These are phyloP conservation scores for Clonostachys rosea DNA, from an alignment of 2,329 filamentous ascomycete genomes.

Conservation along the genomic window DNA sequence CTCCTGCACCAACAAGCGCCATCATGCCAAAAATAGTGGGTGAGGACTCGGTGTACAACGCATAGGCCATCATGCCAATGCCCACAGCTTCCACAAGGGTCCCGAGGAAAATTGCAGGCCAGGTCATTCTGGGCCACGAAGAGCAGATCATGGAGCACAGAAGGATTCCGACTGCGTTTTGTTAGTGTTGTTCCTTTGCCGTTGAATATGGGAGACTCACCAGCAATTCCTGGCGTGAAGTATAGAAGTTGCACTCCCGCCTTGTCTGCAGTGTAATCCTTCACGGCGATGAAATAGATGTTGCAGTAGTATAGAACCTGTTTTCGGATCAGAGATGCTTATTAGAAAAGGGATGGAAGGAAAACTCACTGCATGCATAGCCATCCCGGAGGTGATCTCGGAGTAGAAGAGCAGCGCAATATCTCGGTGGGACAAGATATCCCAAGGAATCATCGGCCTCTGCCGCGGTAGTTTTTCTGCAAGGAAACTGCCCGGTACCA, in stretches of 20 bases:
- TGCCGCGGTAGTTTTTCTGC: constrained; percentile 45
- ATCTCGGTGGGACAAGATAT: constrained; percentile 51
- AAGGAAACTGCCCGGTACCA: constrained; percentile 42
- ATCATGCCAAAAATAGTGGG: constrained; percentile 61
- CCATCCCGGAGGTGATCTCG: constrained; percentile 55
- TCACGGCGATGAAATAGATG: constrained; percentile 62
- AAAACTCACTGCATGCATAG: constrained; percentile 38
- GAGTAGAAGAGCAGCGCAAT: constrained; percentile 57
- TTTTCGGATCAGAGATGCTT: constrained; percentile 26
- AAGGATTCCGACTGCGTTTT: constrained; percentile 44
- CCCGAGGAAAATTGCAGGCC: constrained; percentile 51
- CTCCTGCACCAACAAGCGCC: constrained; percentile 57
- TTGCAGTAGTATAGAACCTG: constrained; percentile 63
- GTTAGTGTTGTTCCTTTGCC: background rate
- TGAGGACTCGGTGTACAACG: constrained; percentile 41
- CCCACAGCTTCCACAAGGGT: constrained; percentile 52
- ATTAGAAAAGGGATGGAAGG: background rate
- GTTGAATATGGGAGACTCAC: constrained; percentile 21
- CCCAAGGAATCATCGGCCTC: constrained; percentile 60
- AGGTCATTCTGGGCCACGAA: constrained; percentile 56
- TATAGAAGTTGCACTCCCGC: constrained; percentile 56
- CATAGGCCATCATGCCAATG: constrained; percentile 52
- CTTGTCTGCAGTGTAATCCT: constrained; percentile 39
- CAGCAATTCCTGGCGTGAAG: constrained; percentile 59
- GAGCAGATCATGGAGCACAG: constrained; percentile 56